Base-by-base conservation (phyloP, 345 rosid genomes). In the Arabidopsis suecica region DNA sequence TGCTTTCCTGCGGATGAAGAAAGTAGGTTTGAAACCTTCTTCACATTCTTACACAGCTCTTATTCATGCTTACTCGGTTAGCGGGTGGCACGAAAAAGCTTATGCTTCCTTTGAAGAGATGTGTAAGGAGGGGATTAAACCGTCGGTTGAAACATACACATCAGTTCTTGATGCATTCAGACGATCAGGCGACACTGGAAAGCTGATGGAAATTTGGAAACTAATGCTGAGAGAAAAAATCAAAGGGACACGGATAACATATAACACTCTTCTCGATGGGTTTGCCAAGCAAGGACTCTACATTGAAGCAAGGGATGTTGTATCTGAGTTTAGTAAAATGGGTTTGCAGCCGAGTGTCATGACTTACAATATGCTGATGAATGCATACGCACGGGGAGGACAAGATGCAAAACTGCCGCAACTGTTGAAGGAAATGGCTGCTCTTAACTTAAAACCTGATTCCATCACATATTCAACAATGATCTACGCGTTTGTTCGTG, bases 351-450 rank as follows among this genome's bases (percentile, higher is more conserved):
- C 98, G 6, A 89, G 87, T n/a, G 82, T 89, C 56, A 84, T 94
- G 90, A 89, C 96, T 10, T 91, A 88, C 76, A 94, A 91, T 70
- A 94, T 94, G 94, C 85, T 94, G 83, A 89, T 94, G 90, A 89
- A 91, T 70, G 98, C 96, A 0, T 91, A 94, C 79, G 97, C 87
- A 53, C 79, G 93, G 33, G 98, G 93, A 71, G 96, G 95, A 60
- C 90, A 87, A 77, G 86, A 89, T 61, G 50, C 87, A 0, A 91
- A 86, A 79, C 71, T 94, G 86, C 96, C 98, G 1, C 95, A 91
- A 49, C 82, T 94, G 32, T 80, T 94, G 80, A 86, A 94, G 63
- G 95, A 94, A 66, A 94, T 94, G 98, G 81, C 78, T 7, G 76
- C 75, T 72, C 84, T 83, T 14, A 79, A 83, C 79, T 79, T 91